Evolutionary conservation across 129 eudicot species (phyloP).

Genomic region (Mikania micrantha): DNA sequence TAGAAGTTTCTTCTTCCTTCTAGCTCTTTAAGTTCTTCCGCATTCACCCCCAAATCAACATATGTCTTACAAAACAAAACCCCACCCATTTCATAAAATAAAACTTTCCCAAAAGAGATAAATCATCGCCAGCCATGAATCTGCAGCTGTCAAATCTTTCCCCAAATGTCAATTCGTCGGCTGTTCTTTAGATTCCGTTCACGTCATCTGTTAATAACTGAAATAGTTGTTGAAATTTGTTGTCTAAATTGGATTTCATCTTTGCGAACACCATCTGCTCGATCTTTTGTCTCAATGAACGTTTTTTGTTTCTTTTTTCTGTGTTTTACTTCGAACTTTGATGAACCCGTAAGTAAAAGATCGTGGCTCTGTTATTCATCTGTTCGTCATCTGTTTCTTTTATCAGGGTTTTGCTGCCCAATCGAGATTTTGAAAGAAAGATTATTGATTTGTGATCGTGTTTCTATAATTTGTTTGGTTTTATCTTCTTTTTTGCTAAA

Average conservation of each 20-base stretch:
- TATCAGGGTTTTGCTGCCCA: too few relatives aligned
- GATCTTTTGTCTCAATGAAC: slow-evolving; percentile 11
- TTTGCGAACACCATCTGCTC: background rate
- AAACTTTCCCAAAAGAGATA: slow-evolving; percentile 44
- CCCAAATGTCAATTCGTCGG: slow-evolving; percentile 7
- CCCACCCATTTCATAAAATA: background rate
- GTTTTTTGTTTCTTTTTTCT: background rate
- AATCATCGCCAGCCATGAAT: slow-evolving; percentile 12
- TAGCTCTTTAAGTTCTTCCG: slow-evolving; percentile 1
- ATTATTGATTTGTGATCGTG: slow-evolving; percentile 7
- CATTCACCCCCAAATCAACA: slow-evolving; percentile 2
- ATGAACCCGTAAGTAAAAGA: background rate
- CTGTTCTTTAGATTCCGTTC: slow-evolving; percentile 17
- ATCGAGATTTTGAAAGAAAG: too few relatives aligned
- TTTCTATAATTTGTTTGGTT: slow-evolving; percentile 3
- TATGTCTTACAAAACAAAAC: background rate
- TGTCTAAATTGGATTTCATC: background rate
- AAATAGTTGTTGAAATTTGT: background rate
- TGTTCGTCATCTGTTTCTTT: too few relatives aligned
- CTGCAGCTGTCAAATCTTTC: slow-evolving; percentile 26
- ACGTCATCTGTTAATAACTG: slow-evolving; percentile 21
- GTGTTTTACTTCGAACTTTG: slow-evolving; percentile 5
- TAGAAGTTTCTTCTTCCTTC: slow-evolving; percentile 50
- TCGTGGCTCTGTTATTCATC: too few relatives aligned
- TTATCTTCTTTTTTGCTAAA: too few relatives aligned